Evolutionary conservation across 345 rosid genomes (phyloP).

Genomic region (Salix exigua): DNA sequence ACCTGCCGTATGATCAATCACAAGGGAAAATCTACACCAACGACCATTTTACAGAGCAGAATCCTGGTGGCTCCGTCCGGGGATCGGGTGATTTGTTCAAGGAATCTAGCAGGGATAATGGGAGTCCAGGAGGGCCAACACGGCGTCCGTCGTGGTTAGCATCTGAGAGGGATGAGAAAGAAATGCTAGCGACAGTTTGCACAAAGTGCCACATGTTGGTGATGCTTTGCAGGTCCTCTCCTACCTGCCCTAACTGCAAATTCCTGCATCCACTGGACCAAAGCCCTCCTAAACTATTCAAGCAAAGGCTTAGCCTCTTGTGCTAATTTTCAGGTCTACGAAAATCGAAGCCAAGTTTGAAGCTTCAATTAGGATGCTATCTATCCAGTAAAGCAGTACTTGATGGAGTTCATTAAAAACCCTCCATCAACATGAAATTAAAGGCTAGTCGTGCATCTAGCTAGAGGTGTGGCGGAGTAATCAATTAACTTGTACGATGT

Average conservation of each 20-base stretch:
- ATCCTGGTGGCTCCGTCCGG: conserved; percentile 6
- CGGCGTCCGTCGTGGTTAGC: conserved; percentile 52
- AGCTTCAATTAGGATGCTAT: neutral
- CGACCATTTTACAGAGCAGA: conserved; percentile 8
- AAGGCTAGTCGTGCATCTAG: neutral
- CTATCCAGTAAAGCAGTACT: neutral
- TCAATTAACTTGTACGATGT: neutral
- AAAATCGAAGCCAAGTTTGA: neutral
- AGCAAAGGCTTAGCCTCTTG: conserved; percentile 50
- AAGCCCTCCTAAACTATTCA: conserved; percentile 40
- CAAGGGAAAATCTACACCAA: conserved; percentile 6
- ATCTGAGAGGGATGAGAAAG: conserved; percentile 35
- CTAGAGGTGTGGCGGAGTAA: neutral
- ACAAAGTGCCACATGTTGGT: conserved; percentile 78
- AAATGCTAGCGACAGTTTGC: conserved; percentile 81
- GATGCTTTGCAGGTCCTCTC: conserved; percentile 70
- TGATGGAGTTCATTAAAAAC: neutral
- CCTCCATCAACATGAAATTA: neutral
- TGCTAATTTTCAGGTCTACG: conserved; percentile 14
- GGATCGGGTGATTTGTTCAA: conserved; percentile 16
- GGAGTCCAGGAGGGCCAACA: conserved; percentile 16
- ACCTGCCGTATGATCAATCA: conserved; percentile 32
- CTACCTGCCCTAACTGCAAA: conserved; percentile 88
- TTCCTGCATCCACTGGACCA: conserved; percentile 74
- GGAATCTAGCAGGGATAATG: conserved; percentile 14